Base-by-base conservation (phyloP, 345 rosid species). In the Boechera retrofracta region DNA sequence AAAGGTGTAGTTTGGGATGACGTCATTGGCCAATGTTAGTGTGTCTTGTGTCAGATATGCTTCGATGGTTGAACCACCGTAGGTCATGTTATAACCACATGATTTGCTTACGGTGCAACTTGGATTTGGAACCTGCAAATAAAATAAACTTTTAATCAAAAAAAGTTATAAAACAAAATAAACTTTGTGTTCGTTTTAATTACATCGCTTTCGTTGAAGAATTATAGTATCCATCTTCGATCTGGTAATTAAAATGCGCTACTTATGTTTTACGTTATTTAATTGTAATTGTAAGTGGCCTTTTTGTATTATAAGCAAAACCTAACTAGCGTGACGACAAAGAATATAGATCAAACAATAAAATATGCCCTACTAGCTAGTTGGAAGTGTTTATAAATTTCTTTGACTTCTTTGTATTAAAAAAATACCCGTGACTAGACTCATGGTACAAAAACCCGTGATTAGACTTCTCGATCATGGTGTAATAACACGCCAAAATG, bases 31-130 rank as follows among this genome's bases (percentile, higher is more conserved):
- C n/a, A 93, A 74, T 15, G 85, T 82, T 73, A 92, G 18, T 0
- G 84, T 82, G 80, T 92, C 99, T 67, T 86, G 88, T 5, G 94
- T 85, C 26, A 93, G 83, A 72, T 81, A 85, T 32, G 96, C 94
- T 0, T 87, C 87, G 3, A 95, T 55, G 76, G 81, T n/a, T 47
- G 99, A 92, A 54, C 94, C 69, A 28, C 96, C 99, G 21, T 95
- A 95, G 47, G 94, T 89, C 85, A 89, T 67, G 84, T 93, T 95
- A 87, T 87, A 91, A 0, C 76, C 42, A 72, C 99, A 95, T 78
- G 89, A 72, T 69, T 82, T 65, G 79, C 81, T 52, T 39, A 82
- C 83, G 1, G 67, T 84, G 87, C 98, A 95, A 6, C 83, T 83
- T 73, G 96, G 87, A 64, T 86, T 88, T 5, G 86, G 85, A 11